These are phyloP conservation scores for Hanseniaspora hatyaiensis DNA, from an alignment of 805 yeast species.

Conservation along the genomic window DNA sequence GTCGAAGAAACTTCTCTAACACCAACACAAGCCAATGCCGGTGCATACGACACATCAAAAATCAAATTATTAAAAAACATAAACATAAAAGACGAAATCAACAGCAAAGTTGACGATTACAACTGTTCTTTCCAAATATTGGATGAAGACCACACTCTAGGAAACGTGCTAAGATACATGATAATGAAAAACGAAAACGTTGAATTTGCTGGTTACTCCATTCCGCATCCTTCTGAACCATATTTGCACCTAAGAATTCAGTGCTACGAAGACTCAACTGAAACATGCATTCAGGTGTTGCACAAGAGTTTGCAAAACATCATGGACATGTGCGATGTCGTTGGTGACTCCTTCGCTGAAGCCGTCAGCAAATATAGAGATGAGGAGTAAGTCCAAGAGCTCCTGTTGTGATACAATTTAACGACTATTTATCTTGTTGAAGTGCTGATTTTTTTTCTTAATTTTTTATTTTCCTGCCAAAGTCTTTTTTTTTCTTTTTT, in stretches of 20 bases:
- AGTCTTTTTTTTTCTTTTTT: not conserved
- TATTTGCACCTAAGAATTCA: constrained; percentile 84
- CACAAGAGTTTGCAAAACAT: constrained; percentile 84
- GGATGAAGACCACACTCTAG: constrained; percentile 93
- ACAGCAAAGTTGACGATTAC: constrained; percentile 33
- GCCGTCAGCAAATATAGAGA: constrained; percentile 39
- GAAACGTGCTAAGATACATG: constrained; percentile 84
- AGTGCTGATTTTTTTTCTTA: not conserved
- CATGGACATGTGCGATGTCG: constrained; percentile 66
- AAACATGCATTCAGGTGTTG: constrained; percentile 84
- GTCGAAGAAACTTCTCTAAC: constrained; percentile 19
- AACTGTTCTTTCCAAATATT: constrained; percentile 70
- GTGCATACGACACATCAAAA: constrained; percentile 43
- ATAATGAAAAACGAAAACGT: constrained; percentile 97
- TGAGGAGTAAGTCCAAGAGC: not conserved
- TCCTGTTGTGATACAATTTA: too few relatives aligned
- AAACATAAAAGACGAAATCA: constrained; percentile 81
- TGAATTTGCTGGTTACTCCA: constrained; percentile 95
- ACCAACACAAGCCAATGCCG: constrained; percentile 24
- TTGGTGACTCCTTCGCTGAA: constrained; percentile 68
- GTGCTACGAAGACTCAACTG: constrained; percentile 54
- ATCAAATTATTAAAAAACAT: constrained; percentile 63
- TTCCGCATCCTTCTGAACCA: constrained; percentile 94
- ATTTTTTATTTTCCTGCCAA: not conserved
- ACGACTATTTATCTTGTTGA: too few relatives aligned